A percentile compares a stretch with the other conserved stretches of the same genome.
Conservation (phyloP, 176 grass and related monocot species). For the Aegilops umbellulata region DNA sequence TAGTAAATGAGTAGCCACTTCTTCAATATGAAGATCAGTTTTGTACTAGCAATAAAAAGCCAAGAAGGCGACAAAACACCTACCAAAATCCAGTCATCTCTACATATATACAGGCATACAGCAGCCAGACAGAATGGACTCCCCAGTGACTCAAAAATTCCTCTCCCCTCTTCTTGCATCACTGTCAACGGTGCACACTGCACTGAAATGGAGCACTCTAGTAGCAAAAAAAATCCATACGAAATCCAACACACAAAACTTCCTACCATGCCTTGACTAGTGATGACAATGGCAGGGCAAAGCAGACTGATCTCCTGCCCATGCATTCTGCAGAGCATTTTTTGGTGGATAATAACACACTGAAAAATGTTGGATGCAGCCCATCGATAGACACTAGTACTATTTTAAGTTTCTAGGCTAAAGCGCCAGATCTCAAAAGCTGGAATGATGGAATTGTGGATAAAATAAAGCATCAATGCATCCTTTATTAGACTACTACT, state of each 20-base stretch:
- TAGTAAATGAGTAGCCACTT: not conserved
- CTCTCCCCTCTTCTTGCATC: too few species aligned
- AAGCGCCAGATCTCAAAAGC: not conserved
- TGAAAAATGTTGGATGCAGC: too few species aligned
- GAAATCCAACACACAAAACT: not conserved
- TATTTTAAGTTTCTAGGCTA: not conserved
- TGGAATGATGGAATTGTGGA: not conserved
- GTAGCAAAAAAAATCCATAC: too few species aligned
- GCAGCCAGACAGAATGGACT: not conserved
- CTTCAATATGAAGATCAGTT: not conserved
- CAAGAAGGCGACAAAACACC: not conserved
- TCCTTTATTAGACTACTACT: not conserved
- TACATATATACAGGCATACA: not conserved
- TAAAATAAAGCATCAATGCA: too few species aligned
- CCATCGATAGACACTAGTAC: too few species aligned
- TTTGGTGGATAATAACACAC: not conserved
- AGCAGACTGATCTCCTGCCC: not conserved
- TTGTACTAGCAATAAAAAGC: not conserved
- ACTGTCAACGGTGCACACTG: not conserved
- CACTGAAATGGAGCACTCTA: not conserved
- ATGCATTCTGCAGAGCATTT: not conserved
- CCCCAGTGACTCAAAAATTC: not conserved
- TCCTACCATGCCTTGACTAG: not conserved
- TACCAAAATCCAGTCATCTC: not conserved
- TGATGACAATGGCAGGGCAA: not conserved